Base-by-base conservation (phyloP, 768 basidiomycete species). In the Glaciozyma antarctica region DNA sequence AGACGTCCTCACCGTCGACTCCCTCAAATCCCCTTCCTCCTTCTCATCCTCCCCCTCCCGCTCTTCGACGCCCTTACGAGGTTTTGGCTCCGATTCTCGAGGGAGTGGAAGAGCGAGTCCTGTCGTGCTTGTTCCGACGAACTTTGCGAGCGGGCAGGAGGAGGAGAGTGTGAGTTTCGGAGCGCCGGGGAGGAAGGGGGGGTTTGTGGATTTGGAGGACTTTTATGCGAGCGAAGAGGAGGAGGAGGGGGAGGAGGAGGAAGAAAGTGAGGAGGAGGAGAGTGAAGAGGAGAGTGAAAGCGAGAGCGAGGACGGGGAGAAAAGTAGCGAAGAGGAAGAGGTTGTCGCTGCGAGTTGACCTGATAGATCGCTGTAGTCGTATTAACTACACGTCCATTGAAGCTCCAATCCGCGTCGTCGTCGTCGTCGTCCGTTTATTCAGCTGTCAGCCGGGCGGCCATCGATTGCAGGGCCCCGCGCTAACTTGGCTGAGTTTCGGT, bases 271-370 rank as follows among this genome's bases (percentile, higher is more conserved):
- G 77, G 78, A 24, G 72, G 62, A 51, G 54, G 34, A 62, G 19
- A 73, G 49, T 5, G 69, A 63, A 55, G 76, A 64, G 56, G 76
- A 75, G 8, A 63, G 64, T 2, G 71, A 70, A 7, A 51, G 17
- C 76, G 73, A 49, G 77, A 78, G 24, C 72, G 62, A 51, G 54
- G 32, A 61, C 16, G 76, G 63, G 56, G 76, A 75, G 60, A 55
- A 54, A 57, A 73, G 59, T 62, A 58, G 48, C 26, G 65, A 38
- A 61, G 64, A 48, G 61, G 61, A 59, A 32, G 43, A 49, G 38
- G 12, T 41, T 41, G 38, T 6, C 38, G 38, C 13, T 41, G 38
- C 7, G 38, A 41, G 38, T 41, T 7, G 38, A 41, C 38, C 38
- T 2, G 38, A 41, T 41, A 41, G 38, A 41, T 10, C 38, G 6